These are phyloP conservation scores for Microsporum canis DNA, from an alignment of 2,329 filamentous ascomycete species.

Conservation along the genomic window DNA sequence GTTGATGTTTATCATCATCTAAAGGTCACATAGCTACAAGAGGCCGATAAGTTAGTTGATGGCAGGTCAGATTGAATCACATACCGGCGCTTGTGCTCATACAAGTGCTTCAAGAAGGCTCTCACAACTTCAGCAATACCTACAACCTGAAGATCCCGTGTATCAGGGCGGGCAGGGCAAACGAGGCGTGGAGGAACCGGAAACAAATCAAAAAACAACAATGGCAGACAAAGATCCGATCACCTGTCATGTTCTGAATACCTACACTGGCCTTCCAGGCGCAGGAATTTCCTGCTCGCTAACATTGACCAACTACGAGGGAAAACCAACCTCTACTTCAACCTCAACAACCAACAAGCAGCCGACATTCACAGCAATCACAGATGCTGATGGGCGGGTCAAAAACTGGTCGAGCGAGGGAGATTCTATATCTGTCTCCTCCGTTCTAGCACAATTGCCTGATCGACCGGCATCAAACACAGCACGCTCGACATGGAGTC, in stretches of 20 bases:
- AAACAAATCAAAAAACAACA: not conserved
- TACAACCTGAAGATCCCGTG: not conserved
- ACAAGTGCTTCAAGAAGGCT: not conserved
- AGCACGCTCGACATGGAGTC: slow-evolving; percentile 35
- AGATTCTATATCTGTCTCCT: slow-evolving; percentile 14
- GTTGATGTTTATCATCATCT: not conserved
- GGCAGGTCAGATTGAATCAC: not conserved
- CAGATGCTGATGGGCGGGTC: slow-evolving; percentile 38
- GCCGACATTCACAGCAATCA: slow-evolving; percentile 29
- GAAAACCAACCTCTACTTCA: not conserved
- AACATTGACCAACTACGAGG: slow-evolving; percentile 47
- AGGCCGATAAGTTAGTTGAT: not conserved
- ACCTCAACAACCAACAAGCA: slow-evolving; percentile 12
- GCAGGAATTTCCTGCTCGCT: slow-evolving; percentile 40
- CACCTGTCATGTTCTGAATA: slow-evolving; percentile 42
- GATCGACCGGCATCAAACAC: slow-evolving; percentile 16
- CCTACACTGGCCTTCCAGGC: slow-evolving; percentile 35
- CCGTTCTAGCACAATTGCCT: slow-evolving; percentile 8
- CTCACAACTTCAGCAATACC: not conserved
- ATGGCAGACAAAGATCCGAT: slow-evolving; percentile 32
- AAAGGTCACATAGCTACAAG: not conserved
- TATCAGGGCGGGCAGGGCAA: not conserved
- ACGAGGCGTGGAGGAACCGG: not conserved
- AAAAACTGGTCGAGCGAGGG: slow-evolving; percentile 30
- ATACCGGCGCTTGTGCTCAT: not conserved